These are phyloP conservation scores for Magnaporthiopsis poae DNA, from an alignment of 2,329 filamentous ascomycete species.

Conservation along the genomic window DNA sequence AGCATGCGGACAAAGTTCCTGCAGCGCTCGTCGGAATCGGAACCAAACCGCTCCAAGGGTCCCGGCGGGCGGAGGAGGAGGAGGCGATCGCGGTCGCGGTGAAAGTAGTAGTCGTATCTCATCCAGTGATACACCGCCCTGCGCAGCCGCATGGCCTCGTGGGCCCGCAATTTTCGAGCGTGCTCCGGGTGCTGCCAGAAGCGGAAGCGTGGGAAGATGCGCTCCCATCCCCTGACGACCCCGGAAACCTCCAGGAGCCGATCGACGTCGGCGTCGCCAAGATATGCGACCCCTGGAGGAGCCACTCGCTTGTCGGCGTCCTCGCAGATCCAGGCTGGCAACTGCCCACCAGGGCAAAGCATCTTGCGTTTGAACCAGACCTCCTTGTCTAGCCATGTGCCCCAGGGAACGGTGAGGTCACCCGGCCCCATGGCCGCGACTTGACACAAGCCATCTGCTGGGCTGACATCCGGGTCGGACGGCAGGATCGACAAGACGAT, in stretches of 20 bases:
- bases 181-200: conserved; percentile 34
- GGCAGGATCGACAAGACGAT: conserved; percentile 33
- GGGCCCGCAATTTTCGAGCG: conserved; percentile 30
- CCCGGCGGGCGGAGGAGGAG: conserved; percentile 17
- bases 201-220: conserved; percentile 25
- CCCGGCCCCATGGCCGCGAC: conserved; percentile 32
- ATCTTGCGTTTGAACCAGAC: conserved; percentile 26
- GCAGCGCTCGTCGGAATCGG: conserved; percentile 28
- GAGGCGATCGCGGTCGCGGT: conserved; percentile 24
- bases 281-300: conserved; percentile 8
- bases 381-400: conserved; percentile 28
- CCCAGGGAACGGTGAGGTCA: conserved; percentile 24
- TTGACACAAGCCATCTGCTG: conserved; percentile 36
- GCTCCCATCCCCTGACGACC: conserved; percentile 29
- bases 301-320: conserved; percentile 4
- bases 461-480: conserved; percentile 29
- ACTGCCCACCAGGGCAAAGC: conserved; percentile 13
- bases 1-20: conserved; percentile 32
- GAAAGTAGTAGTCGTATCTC: conserved; percentile 44
- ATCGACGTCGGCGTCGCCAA: conserved; percentile 19
- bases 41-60: conserved; percentile 13
- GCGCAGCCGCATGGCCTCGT: conserved; percentile 38
- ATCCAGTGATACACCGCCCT: conserved; percentile 45
- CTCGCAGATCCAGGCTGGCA: background rate
- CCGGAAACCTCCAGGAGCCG: conserved; percentile 23